Conservation (phyloP, 225 moss, liverwort and hornwort genomes). For the Anthoceros angustus region DNA sequence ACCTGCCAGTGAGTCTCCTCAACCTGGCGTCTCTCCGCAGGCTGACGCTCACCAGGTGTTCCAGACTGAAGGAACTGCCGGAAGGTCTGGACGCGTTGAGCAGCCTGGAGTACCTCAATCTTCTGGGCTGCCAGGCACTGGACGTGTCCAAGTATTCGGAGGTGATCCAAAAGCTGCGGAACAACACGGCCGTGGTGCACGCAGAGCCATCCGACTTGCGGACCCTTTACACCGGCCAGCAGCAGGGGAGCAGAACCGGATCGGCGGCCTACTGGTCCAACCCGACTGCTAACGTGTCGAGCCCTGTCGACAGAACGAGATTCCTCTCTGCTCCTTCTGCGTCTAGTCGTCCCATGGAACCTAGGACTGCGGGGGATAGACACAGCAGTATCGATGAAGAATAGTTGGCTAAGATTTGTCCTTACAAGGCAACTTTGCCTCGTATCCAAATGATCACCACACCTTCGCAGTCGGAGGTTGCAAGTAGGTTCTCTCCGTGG, state of each 20-base stretch:
- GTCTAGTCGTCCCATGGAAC: too few species aligned
- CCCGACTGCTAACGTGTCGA: not conserved
- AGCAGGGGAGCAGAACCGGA: not conserved
- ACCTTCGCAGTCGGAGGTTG: conserved; percentile 91
- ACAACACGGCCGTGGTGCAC: not conserved
- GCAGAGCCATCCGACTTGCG: not conserved
- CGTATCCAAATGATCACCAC: conserved; percentile 91
- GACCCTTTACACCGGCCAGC: not conserved
- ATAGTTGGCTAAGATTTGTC: too few species aligned
- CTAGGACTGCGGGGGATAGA: too few species aligned
- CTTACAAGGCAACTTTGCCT: conserved; percentile 26
- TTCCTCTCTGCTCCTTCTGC: too few species aligned
- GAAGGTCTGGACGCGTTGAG: not conserved
- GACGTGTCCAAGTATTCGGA: not conserved
- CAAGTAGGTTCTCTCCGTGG: conserved; percentile 77
- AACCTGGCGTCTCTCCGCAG: not conserved
- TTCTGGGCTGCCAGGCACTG: not conserved
- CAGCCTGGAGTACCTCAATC: not conserved
- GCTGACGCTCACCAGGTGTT: not conserved
- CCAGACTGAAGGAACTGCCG: not conserved
- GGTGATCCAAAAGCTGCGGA: not conserved
- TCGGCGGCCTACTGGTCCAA: not conserved
- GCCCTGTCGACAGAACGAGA: too few species aligned
- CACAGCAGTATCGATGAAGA: too few species aligned
- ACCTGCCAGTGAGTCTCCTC: not conserved